Evolutionary conservation across 2,329 filamentous ascomycete species (phyloP).

Genomic region (Paraphoma chrysanthemicola): DNA sequence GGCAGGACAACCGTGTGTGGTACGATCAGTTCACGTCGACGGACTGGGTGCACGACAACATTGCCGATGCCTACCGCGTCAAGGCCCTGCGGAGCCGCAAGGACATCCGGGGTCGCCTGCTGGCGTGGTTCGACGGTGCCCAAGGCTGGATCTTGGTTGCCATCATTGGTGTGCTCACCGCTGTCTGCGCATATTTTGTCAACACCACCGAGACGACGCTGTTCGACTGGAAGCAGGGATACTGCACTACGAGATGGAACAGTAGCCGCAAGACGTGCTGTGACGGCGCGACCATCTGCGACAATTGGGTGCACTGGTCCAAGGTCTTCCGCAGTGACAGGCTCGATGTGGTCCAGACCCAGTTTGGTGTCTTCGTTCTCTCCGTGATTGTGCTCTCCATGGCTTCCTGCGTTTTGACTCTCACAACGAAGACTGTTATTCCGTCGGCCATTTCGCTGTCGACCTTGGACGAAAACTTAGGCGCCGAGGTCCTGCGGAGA

Average conservation of each 20-base stretch:
- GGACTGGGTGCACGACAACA: slow-evolving; percentile 98
- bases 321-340: slow-evolving; percentile 60
- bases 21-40: slow-evolving; percentile 98
- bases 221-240: slow-evolving; percentile 92
- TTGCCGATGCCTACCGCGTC: slow-evolving; percentile 89
- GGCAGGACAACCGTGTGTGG: slow-evolving; percentile 88
- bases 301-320: slow-evolving; percentile 71
- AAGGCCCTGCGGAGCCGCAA: slow-evolving; percentile 82
- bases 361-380: slow-evolving; percentile 77
- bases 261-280: slow-evolving; percentile 74
- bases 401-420: slow-evolving; percentile 77
- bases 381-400: slow-evolving; percentile 74
- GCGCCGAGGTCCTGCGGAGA: slow-evolving; percentile 58
- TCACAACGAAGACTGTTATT: slow-evolving; percentile 92
- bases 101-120: slow-evolving; percentile 81
- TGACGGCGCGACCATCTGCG: slow-evolving; percentile 60
- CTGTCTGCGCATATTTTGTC: slow-evolving; percentile 84
- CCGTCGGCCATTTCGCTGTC: slow-evolving; percentile 86
- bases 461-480: slow-evolving; percentile 92
- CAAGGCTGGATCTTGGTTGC: slow-evolving; percentile 96
- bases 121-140: slow-evolving; percentile 80
- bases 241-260: slow-evolving; percentile 76
- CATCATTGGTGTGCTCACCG: slow-evolving; percentile 85
- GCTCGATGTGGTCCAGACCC: slow-evolving; percentile 65
- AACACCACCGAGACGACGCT: slow-evolving; percentile 84